Conservation (phyloP, 768 basidiomycete genomes). For the Hericium coralloides region DNA sequence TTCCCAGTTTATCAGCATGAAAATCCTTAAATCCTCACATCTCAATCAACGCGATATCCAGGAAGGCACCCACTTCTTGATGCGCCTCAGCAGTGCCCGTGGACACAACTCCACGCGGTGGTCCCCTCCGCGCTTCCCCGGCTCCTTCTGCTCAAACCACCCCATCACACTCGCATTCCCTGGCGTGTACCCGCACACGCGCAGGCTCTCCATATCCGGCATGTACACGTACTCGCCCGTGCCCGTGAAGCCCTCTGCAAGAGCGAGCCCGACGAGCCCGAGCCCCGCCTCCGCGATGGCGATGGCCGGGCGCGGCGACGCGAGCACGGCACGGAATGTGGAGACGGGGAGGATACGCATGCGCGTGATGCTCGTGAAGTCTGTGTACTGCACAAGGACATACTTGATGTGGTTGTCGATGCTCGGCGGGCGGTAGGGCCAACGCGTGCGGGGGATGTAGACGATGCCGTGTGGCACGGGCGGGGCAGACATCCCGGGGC, state of each 20-base stretch:
- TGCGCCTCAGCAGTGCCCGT: constrained; percentile 40
- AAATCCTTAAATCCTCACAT: too few species aligned
- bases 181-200: constrained; percentile 46
- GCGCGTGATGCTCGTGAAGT: constrained; percentile 48
- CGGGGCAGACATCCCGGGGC: too few species aligned
- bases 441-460: too few species aligned
- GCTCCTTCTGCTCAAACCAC: constrained; percentile 53
- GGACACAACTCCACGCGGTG: constrained; percentile 44
- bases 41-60: neutral
- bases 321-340: constrained; percentile 46
- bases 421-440: too few species aligned
- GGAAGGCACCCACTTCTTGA: constrained; percentile 40
- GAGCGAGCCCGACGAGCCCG: constrained; percentile 39
- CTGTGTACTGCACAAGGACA: constrained; percentile 46
- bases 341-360: constrained; percentile 48
- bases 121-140: constrained; percentile 25
- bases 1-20: too few species aligned
- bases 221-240: constrained; percentile 54
- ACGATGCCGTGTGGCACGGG: too few species aligned
- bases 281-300: constrained; percentile 35
- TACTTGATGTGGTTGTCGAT: constrained; percentile 17
- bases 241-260: constrained; percentile 41
- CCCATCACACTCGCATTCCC: constrained; percentile 59
- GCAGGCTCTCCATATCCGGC: constrained; percentile 45
- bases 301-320: constrained; percentile 44